These are phyloP conservation scores for Pseudopithomyces chartarum DNA, from an alignment of 2,329 filamentous ascomycete species.

Conservation along the genomic window DNA sequence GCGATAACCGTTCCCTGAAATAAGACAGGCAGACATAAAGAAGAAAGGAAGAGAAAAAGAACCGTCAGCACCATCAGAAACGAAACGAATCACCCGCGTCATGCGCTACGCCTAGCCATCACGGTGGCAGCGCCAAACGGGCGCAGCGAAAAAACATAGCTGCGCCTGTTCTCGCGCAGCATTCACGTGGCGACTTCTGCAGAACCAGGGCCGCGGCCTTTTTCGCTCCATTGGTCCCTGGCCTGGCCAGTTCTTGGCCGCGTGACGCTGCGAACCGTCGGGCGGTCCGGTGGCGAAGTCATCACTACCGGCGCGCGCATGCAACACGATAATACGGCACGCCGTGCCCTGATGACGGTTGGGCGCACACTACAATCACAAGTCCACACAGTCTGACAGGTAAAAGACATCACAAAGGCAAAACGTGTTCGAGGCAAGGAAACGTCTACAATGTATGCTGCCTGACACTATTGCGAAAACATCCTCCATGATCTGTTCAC, in stretches of 20 bases:
- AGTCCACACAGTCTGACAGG: background rate
- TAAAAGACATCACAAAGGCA: background rate
- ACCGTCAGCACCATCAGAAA: too few species aligned
- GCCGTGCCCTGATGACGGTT: too few species aligned
- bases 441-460: conserved; percentile 29
- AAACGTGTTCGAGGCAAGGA: background rate
- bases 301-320: background rate
- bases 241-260: background rate
- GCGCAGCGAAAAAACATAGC: background rate
- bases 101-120: too few species aligned
- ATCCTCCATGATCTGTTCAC: conserved; percentile 23
- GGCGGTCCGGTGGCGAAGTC: conserved; percentile 3
- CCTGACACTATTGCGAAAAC: conserved; percentile 31
- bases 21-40: too few species aligned
- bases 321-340: background rate
- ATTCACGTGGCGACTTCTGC: too few species aligned
- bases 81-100: too few species aligned
- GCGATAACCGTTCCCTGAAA: too few species aligned
- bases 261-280: background rate
- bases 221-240: too few species aligned
- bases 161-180: background rate
- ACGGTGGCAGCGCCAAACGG: background rate
- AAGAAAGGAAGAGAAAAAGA: too few species aligned
- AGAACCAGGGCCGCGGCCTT: too few species aligned
- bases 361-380: background rate